Percentiles rank a stretch among this genome's conserved stretches.
These are phyloP conservation scores for Nannochloris sp. DNA, from an alignment of 139 green algal species.

Conservation along the genomic window DNA sequence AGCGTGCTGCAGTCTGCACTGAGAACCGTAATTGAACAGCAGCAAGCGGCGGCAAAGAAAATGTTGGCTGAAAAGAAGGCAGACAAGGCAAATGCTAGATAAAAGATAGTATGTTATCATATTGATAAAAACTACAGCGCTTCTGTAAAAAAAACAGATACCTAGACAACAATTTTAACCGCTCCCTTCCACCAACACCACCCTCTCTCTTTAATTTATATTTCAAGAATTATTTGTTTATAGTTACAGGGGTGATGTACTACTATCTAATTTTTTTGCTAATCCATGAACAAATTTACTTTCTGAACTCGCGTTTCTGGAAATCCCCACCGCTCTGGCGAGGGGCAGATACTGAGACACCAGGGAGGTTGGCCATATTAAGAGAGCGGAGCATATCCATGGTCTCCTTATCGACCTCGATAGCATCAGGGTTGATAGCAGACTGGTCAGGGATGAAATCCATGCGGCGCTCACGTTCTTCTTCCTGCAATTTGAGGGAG, in stretches of 20 bases:
- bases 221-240: too few species aligned
- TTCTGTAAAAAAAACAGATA: too few species aligned
- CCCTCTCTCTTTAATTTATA: too few species aligned
- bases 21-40: background rate
- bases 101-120: too few species aligned
- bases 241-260: background rate
- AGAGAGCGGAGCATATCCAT: constrained; percentile 92
- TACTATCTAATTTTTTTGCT: background rate
- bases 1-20: background rate
- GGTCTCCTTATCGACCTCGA: constrained; percentile 98
- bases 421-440: constrained; percentile 83
- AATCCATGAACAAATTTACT: background rate
- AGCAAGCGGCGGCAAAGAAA: background rate
- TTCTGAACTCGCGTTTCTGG: background rate
- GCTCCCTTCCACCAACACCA: background rate
- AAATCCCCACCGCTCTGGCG: background rate
- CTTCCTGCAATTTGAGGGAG: constrained; percentile 99
- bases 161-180: background rate
- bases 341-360: constrained; percentile 29
- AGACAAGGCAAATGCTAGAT: too few species aligned
- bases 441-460: constrained; percentile 99
- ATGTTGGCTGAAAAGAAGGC: too few species aligned
- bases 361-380: constrained; percentile 87
- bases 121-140: too few species aligned
- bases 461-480: constrained; percentile 98